Base-by-base conservation (phyloP, 2,329 filamentous ascomycete species). In the Aspergillus versicolor region DNA sequence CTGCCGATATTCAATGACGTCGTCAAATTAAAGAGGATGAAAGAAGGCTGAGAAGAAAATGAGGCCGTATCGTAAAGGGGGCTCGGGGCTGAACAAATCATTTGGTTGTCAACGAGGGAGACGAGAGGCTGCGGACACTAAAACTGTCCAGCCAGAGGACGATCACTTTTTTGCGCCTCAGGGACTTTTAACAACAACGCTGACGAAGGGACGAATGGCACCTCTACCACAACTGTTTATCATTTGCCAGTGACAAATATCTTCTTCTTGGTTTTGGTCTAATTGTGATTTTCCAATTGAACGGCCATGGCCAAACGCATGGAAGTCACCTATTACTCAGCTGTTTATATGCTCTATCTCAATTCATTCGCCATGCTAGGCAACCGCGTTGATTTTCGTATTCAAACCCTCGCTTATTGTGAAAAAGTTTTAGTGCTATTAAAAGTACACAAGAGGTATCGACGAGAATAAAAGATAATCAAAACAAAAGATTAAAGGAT, bases 311-410 rank as follows among this genome's bases (percentile, higher is more conserved):
- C 13, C 7, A 45, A n/a, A 9, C 7, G 9, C 27, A 30, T 9
- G 3, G 27, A 30, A 11, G 13, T 13, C 34, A 13, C 34, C 4
- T 37, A 37, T 37, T 37, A 37, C 34, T 37, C 34, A 37, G 34
- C 34, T 7, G 15, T 37, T 37, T n/a, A n/a, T n/a, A 37, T n/a
- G 34, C 6, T n/a, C 13, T n/a, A n/a, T 34, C 5, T 30, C 27
- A 37, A n/a, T 37, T 37, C 34, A 37, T n/a, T 43, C 49, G 49
- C 21, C 17, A 49, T 48, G 15, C 47, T 57, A 57, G 54, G 54
- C 54, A 57, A 43, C 54, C 49, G 49, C 43, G 22, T 57, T 57
- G 49, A 43, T 52, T 43, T 43, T 47, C 54, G 48, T 46, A 41
- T 37, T 37, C 42, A 46, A 43, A 34, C 48, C 24, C 43, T 51